Conservation (phyloP, 148 eudicot genomes). For the Polygonum aviculare region DNA sequence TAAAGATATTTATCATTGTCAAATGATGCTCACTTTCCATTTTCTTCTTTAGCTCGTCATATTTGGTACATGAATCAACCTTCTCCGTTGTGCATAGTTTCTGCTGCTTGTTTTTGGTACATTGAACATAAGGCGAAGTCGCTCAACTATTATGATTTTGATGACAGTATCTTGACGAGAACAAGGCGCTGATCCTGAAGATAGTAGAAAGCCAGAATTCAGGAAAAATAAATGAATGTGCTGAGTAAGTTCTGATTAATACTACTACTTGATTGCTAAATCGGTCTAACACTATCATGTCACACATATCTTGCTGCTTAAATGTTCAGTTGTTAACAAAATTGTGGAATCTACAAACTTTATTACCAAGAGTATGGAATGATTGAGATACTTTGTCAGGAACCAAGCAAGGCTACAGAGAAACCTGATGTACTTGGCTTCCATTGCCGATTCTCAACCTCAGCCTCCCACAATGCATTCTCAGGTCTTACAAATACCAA, state of each 20-base stretch:
- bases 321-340: background rate
- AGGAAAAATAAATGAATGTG: slow-evolving; percentile 5
- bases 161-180: slow-evolving; percentile 5
- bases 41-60: background rate
- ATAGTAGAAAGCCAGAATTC: slow-evolving; percentile 5
- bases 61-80: background rate
- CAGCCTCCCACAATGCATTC: slow-evolving; percentile 4
- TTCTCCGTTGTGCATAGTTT: background rate
- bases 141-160: background rate
- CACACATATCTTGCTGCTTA: background rate
- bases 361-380: background rate
- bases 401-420: slow-evolving; percentile 3
- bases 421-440: slow-evolving; percentile 10
- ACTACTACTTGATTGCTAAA: background rate
- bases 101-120: background rate
- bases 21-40: background rate
- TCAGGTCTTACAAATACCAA: background rate
- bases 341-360: background rate
- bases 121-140: background rate
- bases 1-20: background rate
- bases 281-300: background rate
- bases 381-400: background rate
- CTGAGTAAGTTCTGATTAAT: background rate
- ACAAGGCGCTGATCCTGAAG: slow-evolving; percentile 3
- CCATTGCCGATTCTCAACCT: slow-evolving; percentile 7